A percentile compares a stretch with the other conserved stretches of the same genome.
phyloP scores from a whole-genome alignment of 140 eudicot species.

The Erigeron philadelphicus region DNA sequence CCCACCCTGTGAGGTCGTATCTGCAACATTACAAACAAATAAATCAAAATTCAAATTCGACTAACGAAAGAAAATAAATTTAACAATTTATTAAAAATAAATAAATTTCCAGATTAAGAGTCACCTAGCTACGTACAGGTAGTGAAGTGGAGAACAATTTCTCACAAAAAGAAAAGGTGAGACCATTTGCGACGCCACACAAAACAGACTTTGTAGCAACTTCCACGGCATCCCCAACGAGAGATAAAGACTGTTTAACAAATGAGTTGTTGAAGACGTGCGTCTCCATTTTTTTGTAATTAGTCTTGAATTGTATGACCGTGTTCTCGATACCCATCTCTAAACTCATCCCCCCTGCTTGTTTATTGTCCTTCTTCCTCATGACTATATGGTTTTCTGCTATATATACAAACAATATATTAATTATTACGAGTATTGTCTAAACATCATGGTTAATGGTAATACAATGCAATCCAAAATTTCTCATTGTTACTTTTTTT shows the following conservation, averaged over 20 bases:
- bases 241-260: slow-evolving; percentile 53
- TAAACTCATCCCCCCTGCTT: neutral
- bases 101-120: slow-evolving; percentile 10
- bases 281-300: slow-evolving; percentile 44
- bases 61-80: too few relatives aligned
- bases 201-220: slow-evolving; percentile 51
- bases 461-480: too few relatives aligned
- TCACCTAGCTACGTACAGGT: slow-evolving; percentile 36
- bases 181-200: slow-evolving; percentile 59
- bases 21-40: slow-evolving; percentile 13
- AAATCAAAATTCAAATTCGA: too few relatives aligned
- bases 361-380: neutral
- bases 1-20: slow-evolving; percentile 59
- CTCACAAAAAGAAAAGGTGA: slow-evolving; percentile 52
- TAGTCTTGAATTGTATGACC: slow-evolving; percentile 39
- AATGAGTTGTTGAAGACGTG: slow-evolving; percentile 42
- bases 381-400: neutral
- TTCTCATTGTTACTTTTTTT: too few relatives aligned
- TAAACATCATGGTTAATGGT: too few relatives aligned
- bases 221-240: slow-evolving; percentile 52
- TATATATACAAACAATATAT: neutral
- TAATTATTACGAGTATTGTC: too few relatives aligned
- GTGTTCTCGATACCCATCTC: slow-evolving; percentile 28
- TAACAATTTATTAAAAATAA: too few relatives aligned
- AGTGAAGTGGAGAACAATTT: slow-evolving; percentile 34